A percentile compares a stretch with the other conserved stretches of the same genome.
phyloP scores from a whole-genome alignment of 805 yeast genomes.

The Peterozyma xylosa region DNA sequence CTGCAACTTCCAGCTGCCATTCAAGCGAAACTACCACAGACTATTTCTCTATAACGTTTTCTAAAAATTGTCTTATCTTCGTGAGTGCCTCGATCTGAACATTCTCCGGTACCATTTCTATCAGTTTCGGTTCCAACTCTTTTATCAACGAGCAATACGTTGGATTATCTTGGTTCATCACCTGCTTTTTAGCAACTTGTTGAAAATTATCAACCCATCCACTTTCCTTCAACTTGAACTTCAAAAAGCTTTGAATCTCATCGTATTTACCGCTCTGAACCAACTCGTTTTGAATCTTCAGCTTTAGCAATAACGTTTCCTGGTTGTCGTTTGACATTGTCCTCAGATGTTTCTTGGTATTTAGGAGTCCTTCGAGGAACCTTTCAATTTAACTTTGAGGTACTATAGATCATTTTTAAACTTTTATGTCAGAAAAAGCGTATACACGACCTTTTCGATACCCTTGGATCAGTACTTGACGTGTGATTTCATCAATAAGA shows the following conservation, averaged over 20 bases:
- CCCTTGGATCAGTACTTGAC: no score
- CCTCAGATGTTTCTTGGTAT: no score
- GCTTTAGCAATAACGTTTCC: conserved; percentile 24
- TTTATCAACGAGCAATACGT: conserved; percentile 46
- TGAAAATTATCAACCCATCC: conserved; percentile 85
- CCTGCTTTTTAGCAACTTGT: conserved; percentile 42
- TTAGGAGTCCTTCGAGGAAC: no score
- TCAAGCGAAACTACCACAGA: neutral
- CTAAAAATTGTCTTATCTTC: conserved; percentile 52
- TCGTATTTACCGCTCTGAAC: conserved; percentile 79
- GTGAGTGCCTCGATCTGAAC: conserved; percentile 54
- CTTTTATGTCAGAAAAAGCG: no score
- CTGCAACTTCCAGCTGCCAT: no score
- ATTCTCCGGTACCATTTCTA: conserved; percentile 58
- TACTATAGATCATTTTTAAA: no score
- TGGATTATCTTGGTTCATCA: conserved; percentile 29
- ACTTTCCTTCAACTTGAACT: conserved; percentile 57
- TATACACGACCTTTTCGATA: no score
- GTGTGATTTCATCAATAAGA: no score
- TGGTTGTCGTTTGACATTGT: no score
- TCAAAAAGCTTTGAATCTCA: conserved; percentile 55
- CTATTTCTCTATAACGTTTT: conserved; percentile 32
- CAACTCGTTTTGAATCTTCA: conserved; percentile 62
- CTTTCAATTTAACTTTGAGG: no score
- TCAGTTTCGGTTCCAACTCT: conserved; percentile 56